Evolutionary conservation across 306 rosid genomes (phyloP).

Genomic region (Trifolium fragiferum): DNA sequence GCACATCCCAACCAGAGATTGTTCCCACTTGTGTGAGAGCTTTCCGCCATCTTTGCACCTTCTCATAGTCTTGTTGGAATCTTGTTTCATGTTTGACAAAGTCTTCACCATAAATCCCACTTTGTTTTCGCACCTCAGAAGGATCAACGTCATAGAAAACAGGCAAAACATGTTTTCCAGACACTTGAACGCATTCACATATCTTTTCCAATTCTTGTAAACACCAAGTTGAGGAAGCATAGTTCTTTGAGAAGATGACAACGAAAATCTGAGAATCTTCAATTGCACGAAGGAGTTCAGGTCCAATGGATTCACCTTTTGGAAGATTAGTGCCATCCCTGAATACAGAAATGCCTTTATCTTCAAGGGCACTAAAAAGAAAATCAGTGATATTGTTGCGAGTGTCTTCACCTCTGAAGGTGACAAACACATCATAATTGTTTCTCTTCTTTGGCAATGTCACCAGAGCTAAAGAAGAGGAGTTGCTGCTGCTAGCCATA

Average conservation of each 20-base stretch:
- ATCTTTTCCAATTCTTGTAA: neutral
- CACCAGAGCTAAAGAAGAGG: neutral
- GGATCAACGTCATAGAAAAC: constrained; percentile 7
- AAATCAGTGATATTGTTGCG: neutral
- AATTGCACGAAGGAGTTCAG: neutral
- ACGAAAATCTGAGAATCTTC: neutral
- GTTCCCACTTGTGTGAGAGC: neutral
- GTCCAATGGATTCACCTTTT: constrained; percentile 4
- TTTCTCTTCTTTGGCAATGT: neutral
- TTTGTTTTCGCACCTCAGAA: neutral
- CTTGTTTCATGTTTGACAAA: neutral
- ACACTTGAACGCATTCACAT: neutral
- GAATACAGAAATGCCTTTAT: neutral
- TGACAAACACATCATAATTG: neutral
- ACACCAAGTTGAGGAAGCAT: constrained; percentile 17
- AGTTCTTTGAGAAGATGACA: neutral
- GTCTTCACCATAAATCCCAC: neutral
- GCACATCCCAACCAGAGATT: constrained; percentile 37
- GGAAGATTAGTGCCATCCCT: neutral
- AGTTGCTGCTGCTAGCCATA: neutral
- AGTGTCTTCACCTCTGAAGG: constrained; percentile 7
- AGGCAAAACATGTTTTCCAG: neutral
- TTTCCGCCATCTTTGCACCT: neutral
- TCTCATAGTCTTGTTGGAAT: neutral
- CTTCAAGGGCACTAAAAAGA: neutral